phyloP scores from a whole-genome alignment of 805 yeast genomes.

The Wickerhamomyces strasburgensis region DNA sequence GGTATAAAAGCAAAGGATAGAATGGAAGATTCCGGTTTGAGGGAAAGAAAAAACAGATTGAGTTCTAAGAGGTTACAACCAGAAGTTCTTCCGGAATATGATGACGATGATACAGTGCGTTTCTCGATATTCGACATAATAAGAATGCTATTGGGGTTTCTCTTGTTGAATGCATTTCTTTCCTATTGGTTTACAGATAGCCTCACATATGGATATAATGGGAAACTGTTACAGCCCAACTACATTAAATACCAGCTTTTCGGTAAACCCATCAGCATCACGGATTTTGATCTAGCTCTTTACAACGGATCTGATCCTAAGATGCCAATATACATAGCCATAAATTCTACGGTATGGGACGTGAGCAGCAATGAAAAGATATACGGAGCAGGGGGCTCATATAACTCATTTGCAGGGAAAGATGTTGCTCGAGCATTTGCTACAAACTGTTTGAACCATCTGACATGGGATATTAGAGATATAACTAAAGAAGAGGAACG shows the following conservation, averaged over 20 bases:
- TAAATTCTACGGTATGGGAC: constrained; percentile 51
- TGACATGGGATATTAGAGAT: constrained; percentile 50
- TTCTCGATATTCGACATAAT: constrained; percentile 17
- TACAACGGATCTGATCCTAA: constrained; percentile 40
- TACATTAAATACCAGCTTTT: constrained; percentile 24
- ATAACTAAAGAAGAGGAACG: constrained; percentile 31
- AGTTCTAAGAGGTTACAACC: too few species aligned
- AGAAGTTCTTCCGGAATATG: not conserved
- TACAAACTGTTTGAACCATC: constrained; percentile 55
- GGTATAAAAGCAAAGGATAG: not conserved
- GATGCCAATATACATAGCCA: constrained; percentile 45
- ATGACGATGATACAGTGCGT: not conserved
- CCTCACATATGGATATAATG: constrained; percentile 44
- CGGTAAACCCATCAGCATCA: constrained; percentile 25
- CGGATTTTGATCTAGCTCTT: constrained; percentile 33
- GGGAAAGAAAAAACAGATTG: too few species aligned
- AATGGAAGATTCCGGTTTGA: too few species aligned
- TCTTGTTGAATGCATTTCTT: constrained; percentile 6
- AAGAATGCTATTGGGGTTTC: constrained; percentile 20
- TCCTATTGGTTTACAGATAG: constrained; percentile 21
- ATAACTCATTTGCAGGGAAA: constrained; percentile 44
- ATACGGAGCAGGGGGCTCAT: constrained; percentile 46
- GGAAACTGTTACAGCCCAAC: constrained; percentile 36
- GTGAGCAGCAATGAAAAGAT: constrained; percentile 38
- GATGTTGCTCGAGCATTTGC: constrained; percentile 55